Conservation (phyloP, 331 rosid species). For the Quercus tomentella region DNA sequence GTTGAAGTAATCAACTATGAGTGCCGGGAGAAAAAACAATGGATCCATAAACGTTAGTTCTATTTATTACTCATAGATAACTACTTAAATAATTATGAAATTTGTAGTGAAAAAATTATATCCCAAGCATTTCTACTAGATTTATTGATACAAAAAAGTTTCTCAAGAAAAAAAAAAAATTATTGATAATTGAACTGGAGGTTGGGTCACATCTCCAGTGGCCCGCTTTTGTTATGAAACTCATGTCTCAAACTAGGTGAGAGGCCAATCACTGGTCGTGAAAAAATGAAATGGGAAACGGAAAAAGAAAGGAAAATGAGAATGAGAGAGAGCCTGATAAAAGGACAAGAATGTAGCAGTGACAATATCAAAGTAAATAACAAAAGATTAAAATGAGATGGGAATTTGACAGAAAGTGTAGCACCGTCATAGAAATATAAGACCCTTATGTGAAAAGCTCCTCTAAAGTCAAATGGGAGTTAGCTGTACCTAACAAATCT, state of each 20-base stretch:
- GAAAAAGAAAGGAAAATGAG: not conserved
- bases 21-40: too few relatives aligned
- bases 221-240: not conserved
- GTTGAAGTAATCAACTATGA: too few relatives aligned
- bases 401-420: not conserved
- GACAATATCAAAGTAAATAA: not conserved
- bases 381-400: not conserved
- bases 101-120: too few relatives aligned
- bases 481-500: slow-evolving; percentile 22
- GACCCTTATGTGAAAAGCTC: slow-evolving; percentile 7
- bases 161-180: too few relatives aligned
- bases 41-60: too few relatives aligned
- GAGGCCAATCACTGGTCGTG: not conserved
- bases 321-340: not conserved
- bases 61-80: too few relatives aligned
- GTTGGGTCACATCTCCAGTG: not conserved
- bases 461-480: not conserved
- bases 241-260: not conserved
- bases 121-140: too few relatives aligned
- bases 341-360: not conserved
- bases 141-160: too few relatives aligned
- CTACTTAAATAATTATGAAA: too few relatives aligned
- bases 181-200: too few relatives aligned
- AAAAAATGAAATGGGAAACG: not conserved
- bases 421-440: not conserved